Base-by-base conservation (phyloP, 202 grass and related monocot genomes). In the Panicum virgatum region DNA sequence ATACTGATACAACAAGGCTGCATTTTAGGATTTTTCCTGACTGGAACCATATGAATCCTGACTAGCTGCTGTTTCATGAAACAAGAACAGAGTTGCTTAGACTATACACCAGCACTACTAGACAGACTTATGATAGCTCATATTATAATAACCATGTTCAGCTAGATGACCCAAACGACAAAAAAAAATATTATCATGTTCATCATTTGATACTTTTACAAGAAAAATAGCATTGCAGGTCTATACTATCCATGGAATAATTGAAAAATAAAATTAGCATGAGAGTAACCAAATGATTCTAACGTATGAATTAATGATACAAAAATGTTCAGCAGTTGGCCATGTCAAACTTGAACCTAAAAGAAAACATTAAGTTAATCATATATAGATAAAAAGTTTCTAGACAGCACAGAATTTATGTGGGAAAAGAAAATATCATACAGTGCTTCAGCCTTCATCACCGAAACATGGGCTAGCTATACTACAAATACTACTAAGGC, bases 31-130 rank as follows among this genome's bases (percentile, higher is more conserved):
- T 38, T 54, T 72, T 77, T 14, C 36, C 20, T 64, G 20, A 79
- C 20, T 73, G 46, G n/a, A 73, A 84, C 6, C 26, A 72, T 72
- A 73, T 74, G 0, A 9, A n/a, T 12, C 40, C 65, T 65, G 45
- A 11, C 5, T 36, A 14, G 15, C 23, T 66, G 16, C 0, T 30
- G 34, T 43, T 43, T 56, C 70, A 29, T 47, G 30, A 52, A 50
- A 62, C 4, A 69, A 56, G 22, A 56, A 54, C 6, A n/a, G 11
- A 56, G 6, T 57, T 22, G 22, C 36, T 18, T 45, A 32, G 36
- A 43, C 46, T 42, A 34, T 16, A 66, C 11, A 46, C n/a, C 11
- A 83, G 15, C 52, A 64, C 23, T 34, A 32, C 20, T 20, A 32
- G 7, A 44, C 2, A 22, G 10, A 26, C 23, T 47, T 36, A 38